Percentiles rank a stretch among this genome's conserved stretches.
These are phyloP conservation scores for Mycena pura DNA, from an alignment of 768 basidiomycete genomes.

Conservation along the genomic window DNA sequence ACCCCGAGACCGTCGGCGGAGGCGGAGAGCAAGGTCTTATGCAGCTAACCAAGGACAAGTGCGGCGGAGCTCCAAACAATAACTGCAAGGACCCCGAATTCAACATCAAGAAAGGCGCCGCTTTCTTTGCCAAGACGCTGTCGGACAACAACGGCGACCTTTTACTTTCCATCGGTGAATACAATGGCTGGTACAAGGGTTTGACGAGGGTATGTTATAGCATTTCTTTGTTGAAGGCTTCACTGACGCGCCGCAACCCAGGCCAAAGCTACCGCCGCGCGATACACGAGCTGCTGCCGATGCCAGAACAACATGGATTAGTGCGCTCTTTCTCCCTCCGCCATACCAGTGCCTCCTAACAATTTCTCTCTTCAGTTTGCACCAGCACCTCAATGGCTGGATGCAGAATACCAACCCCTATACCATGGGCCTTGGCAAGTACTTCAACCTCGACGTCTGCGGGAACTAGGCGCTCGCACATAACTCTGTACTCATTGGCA, in stretches of 20 bases:
- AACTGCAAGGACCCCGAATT: conserved; percentile 62
- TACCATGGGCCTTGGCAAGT: conserved; percentile 54
- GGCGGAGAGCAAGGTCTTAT: conserved; percentile 87
- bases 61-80: conserved; percentile 57
- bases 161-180: conserved; percentile 65
- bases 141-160: conserved; percentile 57
- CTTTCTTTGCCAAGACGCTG: conserved; percentile 63
- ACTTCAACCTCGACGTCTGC: conserved; percentile 67
- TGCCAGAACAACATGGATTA: conserved; percentile 91
- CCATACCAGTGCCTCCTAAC: conserved; percentile 5
- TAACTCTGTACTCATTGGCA: background rate
- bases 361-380: conserved; percentile 50
- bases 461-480: background rate
- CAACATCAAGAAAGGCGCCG: conserved; percentile 73
- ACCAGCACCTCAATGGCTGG: conserved; percentile 80
- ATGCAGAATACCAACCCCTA: conserved; percentile 64
- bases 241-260: conserved; percentile 29
- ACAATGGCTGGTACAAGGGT: conserved; percentile 73
- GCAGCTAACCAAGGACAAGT: conserved; percentile 86
- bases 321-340: conserved; percentile 47
- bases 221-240: background rate
- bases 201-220: conserved; percentile 58
- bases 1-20: conserved; percentile 68
- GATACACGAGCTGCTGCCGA: conserved; percentile 58
- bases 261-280: conserved; percentile 65